Conservation (phyloP, 2,329 filamentous ascomycete species). For the Penicillium vulpinum region DNA sequence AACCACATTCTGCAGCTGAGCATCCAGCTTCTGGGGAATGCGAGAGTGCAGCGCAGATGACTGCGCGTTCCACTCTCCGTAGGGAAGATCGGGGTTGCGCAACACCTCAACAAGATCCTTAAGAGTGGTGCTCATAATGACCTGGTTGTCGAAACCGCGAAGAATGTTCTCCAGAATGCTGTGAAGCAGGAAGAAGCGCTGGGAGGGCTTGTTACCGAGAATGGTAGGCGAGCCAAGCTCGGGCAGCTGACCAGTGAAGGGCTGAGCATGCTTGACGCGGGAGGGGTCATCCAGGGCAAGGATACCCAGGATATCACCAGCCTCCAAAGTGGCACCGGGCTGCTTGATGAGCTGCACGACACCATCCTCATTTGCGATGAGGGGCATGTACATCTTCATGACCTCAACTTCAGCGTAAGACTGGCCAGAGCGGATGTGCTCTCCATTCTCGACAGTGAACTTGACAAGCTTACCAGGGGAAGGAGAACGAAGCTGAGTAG, state of each 20-base stretch:
- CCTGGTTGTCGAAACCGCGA: conserved; percentile 92
- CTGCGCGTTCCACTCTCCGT: conserved; percentile 93
- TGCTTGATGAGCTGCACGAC: conserved; percentile 98
- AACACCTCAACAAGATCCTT: conserved; percentile 89
- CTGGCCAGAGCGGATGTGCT: conserved; percentile 89
- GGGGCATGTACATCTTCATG: conserved; percentile 99
- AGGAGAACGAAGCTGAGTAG: conserved; percentile 90
- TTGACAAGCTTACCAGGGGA: conserved; percentile 98
- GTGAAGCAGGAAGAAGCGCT: conserved; percentile 76
- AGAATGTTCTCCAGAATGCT: conserved; percentile 84
- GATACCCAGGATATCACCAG: conserved; percentile 97
- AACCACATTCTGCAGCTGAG: conserved; percentile 77
- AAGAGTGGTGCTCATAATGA: conserved; percentile 86
- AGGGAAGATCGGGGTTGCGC: conserved; percentile 84
- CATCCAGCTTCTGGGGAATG: conserved; percentile 92
- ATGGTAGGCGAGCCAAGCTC: conserved; percentile 83
- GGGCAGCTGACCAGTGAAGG: conserved; percentile 88
- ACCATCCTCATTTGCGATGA: conserved; percentile 92
- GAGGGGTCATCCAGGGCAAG: conserved; percentile 91
- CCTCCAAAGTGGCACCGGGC: conserved; percentile 94
- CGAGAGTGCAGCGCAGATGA: conserved; percentile 95
- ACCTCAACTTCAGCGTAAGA: conserved; percentile 97
- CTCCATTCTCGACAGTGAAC: conserved; percentile 92
- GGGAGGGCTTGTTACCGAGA: conserved; percentile 85
- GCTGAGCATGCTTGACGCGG: conserved; percentile 93